Conservation (phyloP, 371 early-diverging fungal species). For the Globomyces sp. region DNA sequence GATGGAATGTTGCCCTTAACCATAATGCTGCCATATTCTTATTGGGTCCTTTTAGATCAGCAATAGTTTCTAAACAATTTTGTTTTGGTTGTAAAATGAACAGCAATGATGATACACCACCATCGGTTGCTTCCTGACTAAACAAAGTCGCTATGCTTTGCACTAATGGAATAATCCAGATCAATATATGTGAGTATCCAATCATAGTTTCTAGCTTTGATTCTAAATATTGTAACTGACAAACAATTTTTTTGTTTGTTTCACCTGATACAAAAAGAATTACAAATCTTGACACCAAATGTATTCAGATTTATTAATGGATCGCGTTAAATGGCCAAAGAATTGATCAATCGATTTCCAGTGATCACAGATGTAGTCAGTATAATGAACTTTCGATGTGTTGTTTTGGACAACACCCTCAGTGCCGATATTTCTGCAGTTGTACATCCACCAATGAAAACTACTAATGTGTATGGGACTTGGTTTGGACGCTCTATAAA, state of each 20-base stretch:
- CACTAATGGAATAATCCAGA: no score
- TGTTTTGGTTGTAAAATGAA: conserved; percentile 16
- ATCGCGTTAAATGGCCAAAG: conserved; percentile 21
- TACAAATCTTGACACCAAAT: no score
- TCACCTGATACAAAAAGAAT: no score
- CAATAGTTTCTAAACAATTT: conserved; percentile 13
- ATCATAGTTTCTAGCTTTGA: no score
- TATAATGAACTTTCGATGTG: conserved; percentile 76
- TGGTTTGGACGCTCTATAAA: conserved; percentile 33
- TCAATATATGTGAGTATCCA: no score
- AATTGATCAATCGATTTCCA: conserved; percentile 70
- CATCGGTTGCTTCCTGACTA: not conserved
- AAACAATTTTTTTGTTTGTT: no score
- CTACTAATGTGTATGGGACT: conserved; percentile 73
- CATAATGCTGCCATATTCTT: conserved; percentile 40
- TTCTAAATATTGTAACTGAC: no score
- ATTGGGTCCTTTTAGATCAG: conserved; percentile 22
- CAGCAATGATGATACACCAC: not conserved
- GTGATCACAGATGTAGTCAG: conserved; percentile 87
- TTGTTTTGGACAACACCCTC: conserved; percentile 50
- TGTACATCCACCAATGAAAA: conserved; percentile 96
- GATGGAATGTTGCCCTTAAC: conserved; percentile 41
- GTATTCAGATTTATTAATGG: no score
- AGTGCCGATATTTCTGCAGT: conserved; percentile 87
- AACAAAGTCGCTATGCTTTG: not conserved